Evolutionary conservation across 2,329 filamentous ascomycete genomes (phyloP).

Genomic region (Diaporthe sp.): DNA sequence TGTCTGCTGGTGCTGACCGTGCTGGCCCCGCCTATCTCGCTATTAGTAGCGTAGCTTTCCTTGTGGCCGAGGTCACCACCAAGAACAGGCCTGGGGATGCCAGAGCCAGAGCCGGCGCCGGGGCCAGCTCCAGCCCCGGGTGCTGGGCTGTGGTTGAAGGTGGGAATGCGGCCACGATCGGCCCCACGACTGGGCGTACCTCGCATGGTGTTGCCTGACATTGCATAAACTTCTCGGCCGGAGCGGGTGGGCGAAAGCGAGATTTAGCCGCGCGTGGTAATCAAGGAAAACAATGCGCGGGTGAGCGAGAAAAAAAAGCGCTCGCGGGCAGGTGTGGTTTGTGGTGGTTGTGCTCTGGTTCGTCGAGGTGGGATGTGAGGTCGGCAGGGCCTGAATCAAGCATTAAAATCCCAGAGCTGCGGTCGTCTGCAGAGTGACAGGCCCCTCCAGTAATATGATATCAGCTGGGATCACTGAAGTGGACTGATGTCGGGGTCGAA

Average conservation of each 20-base stretch:
- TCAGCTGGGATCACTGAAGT: conserved; percentile 30
- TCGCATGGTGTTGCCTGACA: conserved; percentile 75
- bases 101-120: conserved; percentile 67
- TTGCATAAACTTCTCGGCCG: conserved; percentile 50
- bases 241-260: conserved; percentile 22
- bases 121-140: conserved; percentile 50
- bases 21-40: conserved; percentile 70
- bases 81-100: conserved; percentile 80
- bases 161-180: conserved; percentile 68
- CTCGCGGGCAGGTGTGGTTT: background rate
- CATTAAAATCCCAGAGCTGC: conserved; percentile 20
- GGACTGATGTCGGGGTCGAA: conserved; percentile 30
- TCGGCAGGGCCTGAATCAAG: conserved; percentile 25
- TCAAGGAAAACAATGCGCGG: conserved; percentile 20
- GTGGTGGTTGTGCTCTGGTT: conserved; percentile 2
- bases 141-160: conserved; percentile 71
- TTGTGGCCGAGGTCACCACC: conserved; percentile 60
- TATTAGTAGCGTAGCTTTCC: conserved; percentile 59
- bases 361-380: conserved; percentile 12
- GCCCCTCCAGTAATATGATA: conserved; percentile 34
- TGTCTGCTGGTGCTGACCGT: conserved; percentile 93
- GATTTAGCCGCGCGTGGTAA: conserved; percentile 32
- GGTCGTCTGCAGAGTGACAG: conserved; percentile 23
- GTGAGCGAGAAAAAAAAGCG: background rate
- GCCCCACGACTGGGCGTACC: conserved; percentile 76